These are phyloP conservation scores for Neonectria neomacrospora DNA, from an alignment of 2,329 filamentous ascomycete species.

Conservation along the genomic window DNA sequence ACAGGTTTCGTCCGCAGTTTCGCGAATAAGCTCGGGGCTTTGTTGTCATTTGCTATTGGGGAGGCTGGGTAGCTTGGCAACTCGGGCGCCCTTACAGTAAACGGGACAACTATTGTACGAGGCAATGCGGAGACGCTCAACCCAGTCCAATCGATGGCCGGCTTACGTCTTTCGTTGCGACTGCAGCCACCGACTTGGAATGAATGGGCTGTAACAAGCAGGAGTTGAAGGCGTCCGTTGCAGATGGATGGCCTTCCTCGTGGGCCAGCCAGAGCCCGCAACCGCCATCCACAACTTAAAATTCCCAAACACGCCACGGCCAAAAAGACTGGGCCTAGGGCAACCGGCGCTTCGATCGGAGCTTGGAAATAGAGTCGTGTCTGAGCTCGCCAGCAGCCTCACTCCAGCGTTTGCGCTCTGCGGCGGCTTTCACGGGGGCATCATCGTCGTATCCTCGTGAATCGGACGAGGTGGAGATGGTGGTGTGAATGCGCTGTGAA, in stretches of 20 bases:
- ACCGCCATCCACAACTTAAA: conserved; percentile 3
- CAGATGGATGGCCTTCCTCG: conserved; percentile 9
- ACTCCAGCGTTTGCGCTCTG: neutral
- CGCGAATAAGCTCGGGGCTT: neutral
- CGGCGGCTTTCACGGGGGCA: neutral
- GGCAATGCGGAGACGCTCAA: conserved; percentile 3
- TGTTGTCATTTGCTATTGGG: neutral
- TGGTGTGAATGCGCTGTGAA: conserved; percentile 15
- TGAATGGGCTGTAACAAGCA: conserved; percentile 12
- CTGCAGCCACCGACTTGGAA: conserved; percentile 12
- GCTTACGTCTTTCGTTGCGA: conserved; percentile 4
- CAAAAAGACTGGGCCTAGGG: neutral
- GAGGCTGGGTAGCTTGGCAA: conserved; percentile 24
- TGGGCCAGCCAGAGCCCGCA: conserved; percentile 10
- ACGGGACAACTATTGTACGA: conserved; percentile 23
- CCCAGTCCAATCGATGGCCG: conserved; percentile 10
- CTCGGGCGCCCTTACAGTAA: conserved; percentile 4
- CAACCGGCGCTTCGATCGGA: conserved; percentile 10
- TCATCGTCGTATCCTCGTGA: conserved; percentile 6
- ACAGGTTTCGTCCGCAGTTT: neutral
- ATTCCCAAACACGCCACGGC: conserved; percentile 11
- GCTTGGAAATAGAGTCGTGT: conserved; percentile 18
- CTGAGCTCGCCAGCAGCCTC: conserved; percentile 4
- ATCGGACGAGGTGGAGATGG: conserved; percentile 7
- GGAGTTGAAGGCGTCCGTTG: conserved; percentile 14